Percentiles rank a stretch among this genome's conserved stretches.
Conservation (phyloP, 345 rosid genomes). For the Acer negundo region DNA sequence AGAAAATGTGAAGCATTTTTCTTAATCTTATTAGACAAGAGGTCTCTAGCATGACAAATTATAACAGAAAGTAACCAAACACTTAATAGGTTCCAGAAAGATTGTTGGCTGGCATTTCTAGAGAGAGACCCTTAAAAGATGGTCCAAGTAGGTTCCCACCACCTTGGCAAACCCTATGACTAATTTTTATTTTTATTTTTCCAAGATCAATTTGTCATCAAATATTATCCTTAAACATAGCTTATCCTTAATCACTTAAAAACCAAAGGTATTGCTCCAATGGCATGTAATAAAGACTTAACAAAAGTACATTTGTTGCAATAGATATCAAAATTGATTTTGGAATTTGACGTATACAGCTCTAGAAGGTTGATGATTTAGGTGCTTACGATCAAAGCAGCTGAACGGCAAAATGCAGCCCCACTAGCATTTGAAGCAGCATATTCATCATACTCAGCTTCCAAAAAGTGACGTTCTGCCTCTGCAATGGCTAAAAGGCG, state of each 20-base stretch:
- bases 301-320: not conserved
- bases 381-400: conserved; percentile 74
- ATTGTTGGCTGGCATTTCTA: not conserved
- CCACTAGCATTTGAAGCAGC: conserved; percentile 77
- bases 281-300: not conserved
- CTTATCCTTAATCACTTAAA: not conserved
- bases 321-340: not conserved
- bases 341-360: not conserved
- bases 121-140: not conserved
- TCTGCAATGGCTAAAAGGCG: conserved; percentile 85
- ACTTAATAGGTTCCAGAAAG: not conserved
- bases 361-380: not conserved
- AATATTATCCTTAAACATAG: not conserved
- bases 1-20: not conserved
- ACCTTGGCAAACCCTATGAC: not conserved
- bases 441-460: conserved; percentile 84
- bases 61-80: not conserved
- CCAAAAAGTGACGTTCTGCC: conserved; percentile 87
- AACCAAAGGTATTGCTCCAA: not conserved
- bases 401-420: conserved; percentile 91
- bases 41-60: conserved; percentile 1
- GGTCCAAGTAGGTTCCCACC: conserved; percentile 5
- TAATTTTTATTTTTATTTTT: not conserved
- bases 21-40: not conserved
- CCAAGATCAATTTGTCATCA: not conserved